A percentile compares a stretch with the other conserved stretches of the same genome.
phyloP scores from a whole-genome alignment of 2,329 filamentous ascomycete genomes.

The Coniochaeta prunicola region DNA sequence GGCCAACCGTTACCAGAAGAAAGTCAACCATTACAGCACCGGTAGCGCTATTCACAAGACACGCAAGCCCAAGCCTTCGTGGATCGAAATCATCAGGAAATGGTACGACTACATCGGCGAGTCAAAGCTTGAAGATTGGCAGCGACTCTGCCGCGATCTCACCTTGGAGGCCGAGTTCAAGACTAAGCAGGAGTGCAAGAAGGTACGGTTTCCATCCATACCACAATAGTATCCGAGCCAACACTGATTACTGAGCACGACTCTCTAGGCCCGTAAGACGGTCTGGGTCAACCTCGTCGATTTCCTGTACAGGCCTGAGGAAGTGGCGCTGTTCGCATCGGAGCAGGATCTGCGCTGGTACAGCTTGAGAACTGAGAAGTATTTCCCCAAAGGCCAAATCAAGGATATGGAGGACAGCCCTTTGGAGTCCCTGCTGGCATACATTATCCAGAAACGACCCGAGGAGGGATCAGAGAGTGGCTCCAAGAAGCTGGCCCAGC shows the following conservation, averaged over 20 bases:
- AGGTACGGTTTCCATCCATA: slow-evolving; percentile 20
- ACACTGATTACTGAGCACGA: neutral
- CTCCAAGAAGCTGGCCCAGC: neutral
- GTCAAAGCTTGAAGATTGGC: slow-evolving; percentile 32
- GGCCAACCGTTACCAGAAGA: neutral
- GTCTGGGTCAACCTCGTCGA: slow-evolving; percentile 43
- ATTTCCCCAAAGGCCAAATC: slow-evolving; percentile 37
- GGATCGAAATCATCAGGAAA: neutral
- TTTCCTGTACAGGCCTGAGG: slow-evolving; percentile 29
- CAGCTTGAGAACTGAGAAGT: slow-evolving; percentile 26
- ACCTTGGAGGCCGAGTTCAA: slow-evolving; percentile 26
- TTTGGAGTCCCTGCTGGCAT: neutral
- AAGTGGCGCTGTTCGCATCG: slow-evolving; percentile 22
- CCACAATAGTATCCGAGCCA: neutral
- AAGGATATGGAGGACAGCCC: slow-evolving; percentile 11
- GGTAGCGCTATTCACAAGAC: neutral
- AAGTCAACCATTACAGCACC: neutral
- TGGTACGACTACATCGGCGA: slow-evolving; percentile 24
- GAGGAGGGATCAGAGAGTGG: neutral
- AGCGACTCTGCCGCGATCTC: slow-evolving; percentile 36
- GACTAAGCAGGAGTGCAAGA: slow-evolving; percentile 37
- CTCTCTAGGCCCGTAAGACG: slow-evolving; percentile 26
- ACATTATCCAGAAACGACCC: neutral
- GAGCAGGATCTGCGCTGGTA: slow-evolving; percentile 25
- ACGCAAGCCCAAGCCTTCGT: neutral